A percentile compares a stretch with the other conserved stretches of the same genome.
Conservation (phyloP, 495 filamentous ascomycete genomes). For the Penicillium subrubescens region DNA sequence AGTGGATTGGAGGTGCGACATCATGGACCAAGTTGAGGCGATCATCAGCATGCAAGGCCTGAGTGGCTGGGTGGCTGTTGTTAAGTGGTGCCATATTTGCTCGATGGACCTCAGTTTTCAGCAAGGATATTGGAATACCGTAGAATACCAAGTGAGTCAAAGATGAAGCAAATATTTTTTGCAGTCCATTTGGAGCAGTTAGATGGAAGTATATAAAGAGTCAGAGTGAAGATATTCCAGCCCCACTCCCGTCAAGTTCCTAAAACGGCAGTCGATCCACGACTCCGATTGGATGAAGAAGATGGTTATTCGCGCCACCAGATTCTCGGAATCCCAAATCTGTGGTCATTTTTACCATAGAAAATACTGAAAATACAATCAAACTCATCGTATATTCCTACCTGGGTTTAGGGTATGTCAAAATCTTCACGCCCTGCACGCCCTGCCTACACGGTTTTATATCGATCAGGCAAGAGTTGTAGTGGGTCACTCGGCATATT, state of each 20-base stretch:
- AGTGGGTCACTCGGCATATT: neutral
- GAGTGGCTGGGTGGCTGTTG: constrained; percentile 23
- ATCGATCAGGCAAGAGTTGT: neutral
- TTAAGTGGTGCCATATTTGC: constrained; percentile 19
- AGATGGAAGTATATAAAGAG: neutral
- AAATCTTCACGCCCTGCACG: neutral
- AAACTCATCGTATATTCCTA: neutral
- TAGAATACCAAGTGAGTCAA: neutral
- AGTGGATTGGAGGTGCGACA: constrained; percentile 79
- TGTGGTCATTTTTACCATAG: neutral
- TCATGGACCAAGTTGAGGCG: constrained; percentile 64
- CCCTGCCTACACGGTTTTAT: neutral
- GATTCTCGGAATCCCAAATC: neutral
- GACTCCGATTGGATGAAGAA: constrained; percentile 6
- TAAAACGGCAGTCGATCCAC: constrained; percentile 15
- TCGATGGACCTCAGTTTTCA: neutral
- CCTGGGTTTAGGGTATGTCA: neutral
- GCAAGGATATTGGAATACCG: neutral
- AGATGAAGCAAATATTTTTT: neutral
- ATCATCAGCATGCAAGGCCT: constrained; percentile 74
- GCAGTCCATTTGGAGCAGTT: neutral
- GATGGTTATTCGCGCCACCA: neutral
- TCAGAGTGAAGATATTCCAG: neutral
- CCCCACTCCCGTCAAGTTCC: constrained; percentile 34
- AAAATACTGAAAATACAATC: neutral